Evolutionary conservation across 2,329 filamentous ascomycete genomes (phyloP).

Genomic region (Phialemoniopsis sp.): DNA sequence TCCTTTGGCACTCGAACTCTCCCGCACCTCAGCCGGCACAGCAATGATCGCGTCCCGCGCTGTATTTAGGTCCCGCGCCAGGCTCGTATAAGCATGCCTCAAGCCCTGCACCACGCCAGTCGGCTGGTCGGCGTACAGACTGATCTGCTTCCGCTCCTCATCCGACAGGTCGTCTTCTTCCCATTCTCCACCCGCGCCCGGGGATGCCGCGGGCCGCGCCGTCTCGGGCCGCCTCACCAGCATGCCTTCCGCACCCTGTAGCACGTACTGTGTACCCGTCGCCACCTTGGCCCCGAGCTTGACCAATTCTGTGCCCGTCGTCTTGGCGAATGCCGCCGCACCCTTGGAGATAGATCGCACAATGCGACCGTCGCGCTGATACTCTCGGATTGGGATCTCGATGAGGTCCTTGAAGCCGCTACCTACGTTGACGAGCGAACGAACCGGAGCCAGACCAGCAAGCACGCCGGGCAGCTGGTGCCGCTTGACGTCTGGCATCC

Average conservation of each 20-base stretch:
- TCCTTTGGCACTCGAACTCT: constrained; percentile 75
- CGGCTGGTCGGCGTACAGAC: constrained; percentile 90
- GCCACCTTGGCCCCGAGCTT: constrained; percentile 92
- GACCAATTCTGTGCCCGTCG: constrained; percentile 90
- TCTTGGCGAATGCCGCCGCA: constrained; percentile 83
- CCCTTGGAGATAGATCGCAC: constrained; percentile 91
- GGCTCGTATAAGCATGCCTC: constrained; percentile 73
- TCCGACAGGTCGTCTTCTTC: constrained; percentile 58
- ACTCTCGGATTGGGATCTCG: constrained; percentile 86
- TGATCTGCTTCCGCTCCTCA: constrained; percentile 73
- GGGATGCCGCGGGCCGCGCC: constrained; percentile 27
- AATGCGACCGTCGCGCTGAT: constrained; percentile 88
- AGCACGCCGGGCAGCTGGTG: constrained; percentile 89
- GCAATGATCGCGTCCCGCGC: constrained; percentile 91
- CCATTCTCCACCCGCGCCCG: constrained; percentile 26
- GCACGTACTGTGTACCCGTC: constrained; percentile 88
- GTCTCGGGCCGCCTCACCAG: constrained; percentile 37
- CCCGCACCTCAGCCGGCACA: constrained; percentile 86
- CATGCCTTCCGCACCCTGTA: constrained; percentile 84
- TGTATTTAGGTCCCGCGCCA: constrained; percentile 82
- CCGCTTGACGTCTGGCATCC: constrained; percentile 87
- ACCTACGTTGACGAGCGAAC: constrained; percentile 86
- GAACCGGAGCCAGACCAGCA: constrained; percentile 84
- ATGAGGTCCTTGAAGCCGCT: constrained; percentile 83
- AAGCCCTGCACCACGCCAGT: constrained; percentile 84